A percentile compares a stretch with the other conserved stretches of the same genome.
These are phyloP conservation scores for Lasiosphaeria hispida DNA, from an alignment of 495 filamentous ascomycete species.

Conservation along the genomic window DNA sequence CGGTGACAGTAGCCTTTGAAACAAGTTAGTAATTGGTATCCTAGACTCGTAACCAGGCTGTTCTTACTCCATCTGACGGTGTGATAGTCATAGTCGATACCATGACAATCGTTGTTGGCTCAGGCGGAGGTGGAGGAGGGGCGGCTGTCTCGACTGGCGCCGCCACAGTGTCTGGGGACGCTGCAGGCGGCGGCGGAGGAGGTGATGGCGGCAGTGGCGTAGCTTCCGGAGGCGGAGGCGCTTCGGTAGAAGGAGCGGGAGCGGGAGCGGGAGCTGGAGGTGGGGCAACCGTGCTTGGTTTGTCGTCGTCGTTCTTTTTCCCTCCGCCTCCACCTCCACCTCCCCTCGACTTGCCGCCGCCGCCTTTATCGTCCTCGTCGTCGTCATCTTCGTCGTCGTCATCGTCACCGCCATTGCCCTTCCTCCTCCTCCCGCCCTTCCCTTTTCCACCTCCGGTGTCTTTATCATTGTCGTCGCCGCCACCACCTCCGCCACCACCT, in stretches of 20 bases:
- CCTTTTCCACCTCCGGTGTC: neutral
- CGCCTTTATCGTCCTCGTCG: neutral
- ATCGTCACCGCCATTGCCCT: neutral
- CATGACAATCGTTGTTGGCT: slow-evolving; percentile 4
- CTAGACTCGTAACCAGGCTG: neutral
- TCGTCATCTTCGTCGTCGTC: slow-evolving; percentile 1
- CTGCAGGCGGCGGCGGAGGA: neutral
- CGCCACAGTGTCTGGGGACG: neutral
- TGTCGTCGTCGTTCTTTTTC: neutral
- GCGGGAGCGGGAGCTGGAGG: neutral
- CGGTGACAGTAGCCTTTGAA: neutral
- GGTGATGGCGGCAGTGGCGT: neutral
- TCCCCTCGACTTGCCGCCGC: neutral
- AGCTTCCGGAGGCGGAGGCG: neutral
- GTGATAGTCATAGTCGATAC: slow-evolving; percentile 14
- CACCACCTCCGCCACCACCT: neutral
- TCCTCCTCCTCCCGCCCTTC: neutral
- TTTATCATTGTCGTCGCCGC: slow-evolving; percentile 6
- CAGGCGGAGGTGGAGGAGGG: neutral
- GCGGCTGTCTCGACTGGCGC: neutral
- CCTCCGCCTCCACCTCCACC: neutral
- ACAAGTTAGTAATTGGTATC: neutral
- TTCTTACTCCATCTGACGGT: slow-evolving; percentile 1
- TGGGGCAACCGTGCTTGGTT: too few species aligned
- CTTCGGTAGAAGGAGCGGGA: neutral